These are phyloP conservation scores for Ophidiomyces ophidiicola DNA, from an alignment of 2,329 filamentous ascomycete genomes.

Conservation along the genomic window DNA sequence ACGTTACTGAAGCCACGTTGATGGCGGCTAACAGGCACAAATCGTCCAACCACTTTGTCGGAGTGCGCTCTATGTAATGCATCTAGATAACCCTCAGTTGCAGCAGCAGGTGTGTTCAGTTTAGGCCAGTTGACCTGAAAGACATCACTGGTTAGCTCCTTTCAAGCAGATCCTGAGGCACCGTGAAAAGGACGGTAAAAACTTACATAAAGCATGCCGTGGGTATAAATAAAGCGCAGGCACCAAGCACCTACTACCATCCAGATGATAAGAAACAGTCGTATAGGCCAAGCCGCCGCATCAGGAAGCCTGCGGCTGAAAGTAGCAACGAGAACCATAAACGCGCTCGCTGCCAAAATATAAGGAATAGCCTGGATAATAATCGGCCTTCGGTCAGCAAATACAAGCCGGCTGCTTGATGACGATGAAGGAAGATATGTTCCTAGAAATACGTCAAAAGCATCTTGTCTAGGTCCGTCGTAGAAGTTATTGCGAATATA, in stretches of 20 bases:
- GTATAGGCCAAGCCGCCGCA: conserved; percentile 64
- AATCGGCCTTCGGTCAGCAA: conserved; percentile 72
- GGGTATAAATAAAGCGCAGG: conserved; percentile 61
- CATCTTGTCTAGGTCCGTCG: conserved; percentile 88
- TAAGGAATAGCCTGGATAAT: conserved; percentile 92
- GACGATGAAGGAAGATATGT: conserved; percentile 64
- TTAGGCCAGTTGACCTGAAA: conserved; percentile 93
- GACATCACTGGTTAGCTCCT: conserved; percentile 1
- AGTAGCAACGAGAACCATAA: conserved; percentile 64
- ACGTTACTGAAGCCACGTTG: conserved; percentile 75
- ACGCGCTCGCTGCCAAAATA: conserved; percentile 70
- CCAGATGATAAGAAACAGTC: conserved; percentile 73
- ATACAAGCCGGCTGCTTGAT: conserved; percentile 59
- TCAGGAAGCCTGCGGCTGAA: conserved; percentile 62
- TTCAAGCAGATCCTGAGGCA: too few relatives aligned
- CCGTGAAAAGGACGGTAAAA: too few relatives aligned
- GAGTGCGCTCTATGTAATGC: conserved; percentile 71
- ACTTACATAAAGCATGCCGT: conserved; percentile 92
- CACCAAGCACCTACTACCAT: conserved; percentile 57
- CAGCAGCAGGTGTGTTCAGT: conserved; percentile 76
- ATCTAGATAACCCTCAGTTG: conserved; percentile 77
- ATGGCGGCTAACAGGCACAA: conserved; percentile 52
- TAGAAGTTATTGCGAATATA: conserved; percentile 91
- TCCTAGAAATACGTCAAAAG: conserved; percentile 87
- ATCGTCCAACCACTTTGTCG: conserved; percentile 64